phyloP scores from a whole-genome alignment of 371 early-diverging fungal species.

The Mucor piriformis region DNA sequence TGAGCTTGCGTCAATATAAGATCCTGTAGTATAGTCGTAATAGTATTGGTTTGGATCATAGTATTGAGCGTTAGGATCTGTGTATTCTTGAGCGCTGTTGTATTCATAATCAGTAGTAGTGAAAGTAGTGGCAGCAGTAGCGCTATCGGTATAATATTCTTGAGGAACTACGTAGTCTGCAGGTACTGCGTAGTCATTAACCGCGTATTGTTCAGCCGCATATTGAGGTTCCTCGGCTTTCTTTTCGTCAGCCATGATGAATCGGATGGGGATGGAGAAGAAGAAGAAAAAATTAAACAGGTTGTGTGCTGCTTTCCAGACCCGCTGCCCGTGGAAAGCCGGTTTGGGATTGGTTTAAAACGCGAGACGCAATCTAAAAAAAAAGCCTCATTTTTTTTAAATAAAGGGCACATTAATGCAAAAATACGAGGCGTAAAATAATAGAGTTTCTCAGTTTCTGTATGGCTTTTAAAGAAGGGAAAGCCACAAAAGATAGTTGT shows the following conservation, averaged over 20 bases:
- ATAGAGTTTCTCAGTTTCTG: no score
- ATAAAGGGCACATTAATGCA: no score
- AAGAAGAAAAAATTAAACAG: no score
- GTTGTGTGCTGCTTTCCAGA: no score
- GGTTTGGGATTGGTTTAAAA: no score
- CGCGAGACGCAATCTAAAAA: no score
- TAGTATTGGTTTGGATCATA: slow-evolving; percentile 29
- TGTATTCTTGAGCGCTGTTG: slow-evolving; percentile 10
- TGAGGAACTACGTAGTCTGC: slow-evolving; percentile 9
- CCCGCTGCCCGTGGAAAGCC: no score
- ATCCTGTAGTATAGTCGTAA: slow-evolving; percentile 32
- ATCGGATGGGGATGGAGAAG: no score
- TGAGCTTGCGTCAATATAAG: slow-evolving; percentile 17
- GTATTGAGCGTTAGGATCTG: slow-evolving; percentile 19
- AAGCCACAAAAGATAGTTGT: no score
- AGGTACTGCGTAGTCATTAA: slow-evolving; percentile 14
- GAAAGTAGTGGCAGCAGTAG: background rate
- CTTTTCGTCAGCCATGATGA: slow-evolving; percentile 6
- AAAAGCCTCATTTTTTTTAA: no score
- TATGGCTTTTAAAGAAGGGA: no score
- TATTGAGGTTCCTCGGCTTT: slow-evolving; percentile 16
- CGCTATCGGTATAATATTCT: slow-evolving; percentile 4
- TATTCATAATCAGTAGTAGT: background rate
- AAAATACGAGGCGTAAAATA: no score
- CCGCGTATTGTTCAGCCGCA: slow-evolving; percentile 23